Evolutionary conservation across 2,329 filamentous ascomycete genomes (phyloP), one percentile per base, ranked within the genome.

Genomic region (Aspergillus fructus): DNA sequence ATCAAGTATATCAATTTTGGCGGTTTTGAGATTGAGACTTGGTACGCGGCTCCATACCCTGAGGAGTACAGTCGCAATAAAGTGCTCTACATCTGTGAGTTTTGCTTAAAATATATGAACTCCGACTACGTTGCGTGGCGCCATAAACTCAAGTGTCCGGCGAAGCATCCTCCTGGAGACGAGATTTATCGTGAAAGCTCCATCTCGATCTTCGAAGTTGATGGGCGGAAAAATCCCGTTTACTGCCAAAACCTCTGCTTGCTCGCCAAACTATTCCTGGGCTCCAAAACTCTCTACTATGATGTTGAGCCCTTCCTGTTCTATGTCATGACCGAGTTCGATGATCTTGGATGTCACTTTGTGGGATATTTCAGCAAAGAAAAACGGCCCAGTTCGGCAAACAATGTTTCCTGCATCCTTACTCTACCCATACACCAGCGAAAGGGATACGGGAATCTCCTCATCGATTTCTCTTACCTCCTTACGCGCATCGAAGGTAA

Each of bases 311-410:
- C 94, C 0, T 99, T 99, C 71, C 78, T 99, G 37, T 99, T 99
- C 79, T 99, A 99, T 76, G 93, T 96, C 74, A 97, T 99, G 93
- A 91, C 91, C 24, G 89, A 88, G 41, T 87, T 90, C 64, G 90
- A 93, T 62, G 91, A 96, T 49, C 88, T 92, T 66, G 94, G 94
- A 13, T 94, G 89, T 68, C 94, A 97, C 70, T 84, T 99, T 49
- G 90, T 99, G n/a, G 94, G 94, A n/a, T 99, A 97, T 72, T 99
- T 99, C 75, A 97, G 94, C 50, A 99, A 99, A 73, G 94, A 99
- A 77, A 99, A 99, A 77, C 84, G 96, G 43, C 89, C 91, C 2
- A 93, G 91, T 74, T 96, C 92, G 60, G 89, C 93, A 66, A 97
- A 99, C 74, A 99, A 99, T 64, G 94, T 99, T 48, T 97, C 92